Evolutionary conservation across 2,329 filamentous ascomycete species (phyloP).

Genomic region (Colletotrichum spinosum): DNA sequence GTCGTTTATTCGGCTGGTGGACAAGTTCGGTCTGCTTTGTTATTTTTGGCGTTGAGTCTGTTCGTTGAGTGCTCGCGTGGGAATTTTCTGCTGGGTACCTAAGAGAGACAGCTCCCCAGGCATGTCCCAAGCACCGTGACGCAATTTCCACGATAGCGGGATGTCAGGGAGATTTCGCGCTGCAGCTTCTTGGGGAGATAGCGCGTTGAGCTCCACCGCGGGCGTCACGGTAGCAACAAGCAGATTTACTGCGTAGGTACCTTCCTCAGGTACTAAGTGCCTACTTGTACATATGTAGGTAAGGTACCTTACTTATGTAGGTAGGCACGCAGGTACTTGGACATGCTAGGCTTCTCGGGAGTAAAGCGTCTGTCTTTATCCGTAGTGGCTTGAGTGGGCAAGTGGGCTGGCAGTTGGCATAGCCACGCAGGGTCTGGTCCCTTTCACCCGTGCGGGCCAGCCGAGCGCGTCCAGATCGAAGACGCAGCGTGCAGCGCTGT

Average conservation of each 20-base stretch:
- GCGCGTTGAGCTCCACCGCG: slow-evolving; percentile 15
- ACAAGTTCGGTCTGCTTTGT: neutral
- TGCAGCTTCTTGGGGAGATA: slow-evolving; percentile 23
- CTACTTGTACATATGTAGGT: too few relatives aligned
- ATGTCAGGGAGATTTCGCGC: slow-evolving; percentile 26
- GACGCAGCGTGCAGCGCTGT: slow-evolving; percentile 14
- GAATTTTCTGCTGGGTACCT: slow-evolving; percentile 15
- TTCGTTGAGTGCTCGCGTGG: slow-evolving; percentile 12
- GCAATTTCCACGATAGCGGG: slow-evolving; percentile 27
- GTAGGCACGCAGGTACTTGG: neutral
- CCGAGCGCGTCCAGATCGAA: slow-evolving; percentile 10
- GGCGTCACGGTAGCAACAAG: slow-evolving; percentile 25
- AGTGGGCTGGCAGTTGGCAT: slow-evolving; percentile 14
- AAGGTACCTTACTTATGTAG: slow-evolving; percentile 1
- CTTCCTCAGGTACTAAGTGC: too few relatives aligned
- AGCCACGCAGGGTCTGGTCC: slow-evolving; percentile 38
- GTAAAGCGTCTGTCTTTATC: too few relatives aligned
- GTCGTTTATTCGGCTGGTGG: slow-evolving; percentile 3
- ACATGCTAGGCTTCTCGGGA: too few relatives aligned
- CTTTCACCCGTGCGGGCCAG: slow-evolving; percentile 33
- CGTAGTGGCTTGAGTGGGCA: too few relatives aligned
- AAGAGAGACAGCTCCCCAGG: slow-evolving; percentile 13
- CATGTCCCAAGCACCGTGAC: slow-evolving; percentile 32
- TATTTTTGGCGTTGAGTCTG: neutral
- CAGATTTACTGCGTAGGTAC: too few relatives aligned